Evolutionary conservation across 495 filamentous ascomycete genomes (phyloP), one percentile per base, ranked within the genome.

Genomic region (Cenococcum geophilum): DNA sequence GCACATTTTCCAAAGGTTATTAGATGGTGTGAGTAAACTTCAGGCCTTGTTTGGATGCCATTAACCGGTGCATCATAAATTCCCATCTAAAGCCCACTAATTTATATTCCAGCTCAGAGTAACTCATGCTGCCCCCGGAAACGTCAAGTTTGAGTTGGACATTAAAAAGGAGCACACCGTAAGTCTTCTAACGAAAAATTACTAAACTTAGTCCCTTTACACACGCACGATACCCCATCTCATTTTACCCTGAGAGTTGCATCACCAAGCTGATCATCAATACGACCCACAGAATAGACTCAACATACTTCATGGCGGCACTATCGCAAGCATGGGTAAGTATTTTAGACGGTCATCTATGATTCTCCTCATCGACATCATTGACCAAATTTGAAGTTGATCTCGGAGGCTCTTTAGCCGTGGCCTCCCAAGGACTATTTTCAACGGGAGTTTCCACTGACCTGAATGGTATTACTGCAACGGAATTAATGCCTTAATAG

Each of bases 371-470:
- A 45, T 32, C 6, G 27, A 51, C 22, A 34, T 36, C 16, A 55
- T 25, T 20, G 43, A 20, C 34, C 18, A 36, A 27, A 40, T 16
- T 22, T 18, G 1, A 14, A 87, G 91, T 96, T 48, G 93, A 98
- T 68, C 80, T 97, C 0, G 93, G 93, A 4, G 93, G 93, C 18
- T 96, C 91, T 9, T 77, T 98, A 20, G 93, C 92, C 5, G 92
- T 98, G 27, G 92, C 93, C 25, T 97, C 93, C 1, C 84, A 83
- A 63, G 93, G 93, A 0, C 76, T 95, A 0, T 95, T 84, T 68
- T 82, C 89, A 22, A 98, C 93, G 0, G 93, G 93, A 8, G 92
- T 98, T 5, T 91, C 89, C 0, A 97, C 93, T 0, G 93, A 98
- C 71, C 69, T 98, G 10, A 97, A 88, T 66, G 88, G 90, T 91